Base-by-base conservation (phyloP, 305 asterid species). In the Solanum chacoense region DNA sequence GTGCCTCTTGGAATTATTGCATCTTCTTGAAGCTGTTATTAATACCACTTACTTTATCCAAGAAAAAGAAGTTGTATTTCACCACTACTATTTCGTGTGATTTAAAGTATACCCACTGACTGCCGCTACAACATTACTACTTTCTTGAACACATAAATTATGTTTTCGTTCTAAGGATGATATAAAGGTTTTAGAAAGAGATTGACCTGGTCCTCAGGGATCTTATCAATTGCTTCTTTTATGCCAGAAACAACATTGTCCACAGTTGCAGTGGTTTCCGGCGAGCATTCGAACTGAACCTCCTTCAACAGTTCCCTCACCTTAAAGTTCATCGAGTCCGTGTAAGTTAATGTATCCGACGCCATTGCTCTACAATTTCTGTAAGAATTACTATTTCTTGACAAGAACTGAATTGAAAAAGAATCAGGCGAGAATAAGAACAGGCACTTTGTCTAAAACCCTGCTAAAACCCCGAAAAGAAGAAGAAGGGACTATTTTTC, bases 251-350 rank as follows among this genome's bases (percentile, higher is more conserved):
- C 94, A 38, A 91, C 92, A 85, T 93, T 93, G 92, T 96, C 90
- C 24, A 96, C 89, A 14, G 91, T 88, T 85, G 90, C 80, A 40
- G 94, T 89, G 65, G 91, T 94, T 84, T 86, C 92, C 24, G 94
- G 90, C 11, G 98, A 93, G 91, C 93, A 92, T 20, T 96, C 98
- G 13, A 96, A 90, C 92, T 92, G 94, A 13, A 95, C 94, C 93
- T 95, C 99, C 91, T 94, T 95, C 59, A 97, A 89, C 26, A 96
- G 92, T 92, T 96, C 99, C 38, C 89, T 90, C 76, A 94, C 88
- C 92, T 94, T 95, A 91, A 94, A 91, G 86, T 89, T 92, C 93
- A 93, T 91, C 2, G 96, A 91, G 88, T 93, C 96, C 11, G 90
- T 72, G 76, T 50, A 59, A 24, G 88, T 29, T 87, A 85, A 91